Base-by-base conservation (phyloP, 805 yeast genomes). In the Lipomyces anomalus region DNA sequence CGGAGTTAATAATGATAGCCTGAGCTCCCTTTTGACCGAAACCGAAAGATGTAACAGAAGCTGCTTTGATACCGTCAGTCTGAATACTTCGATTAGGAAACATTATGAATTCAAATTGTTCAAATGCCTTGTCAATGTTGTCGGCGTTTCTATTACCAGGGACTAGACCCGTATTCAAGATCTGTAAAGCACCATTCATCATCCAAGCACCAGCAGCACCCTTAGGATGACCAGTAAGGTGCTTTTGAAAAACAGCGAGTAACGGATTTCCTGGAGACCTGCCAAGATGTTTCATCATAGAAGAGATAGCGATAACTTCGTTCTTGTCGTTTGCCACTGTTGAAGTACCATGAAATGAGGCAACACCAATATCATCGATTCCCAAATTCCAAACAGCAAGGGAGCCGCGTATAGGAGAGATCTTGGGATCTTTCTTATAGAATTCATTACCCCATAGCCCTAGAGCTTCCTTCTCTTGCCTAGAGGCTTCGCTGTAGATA, bases 131-230 rank as follows among this genome's bases (percentile, higher is more conserved):
- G 69, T 90, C 98, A 60, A 90, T 79, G 65, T 90, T 90, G 69
- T 90, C 98, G 54, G 97, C 97, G 63, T 92, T 92, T 71, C 96
- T 80, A 77, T 90, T 90, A 68, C 98, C 98, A 59, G 97, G 97
- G 59, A 90, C 95, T 61, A 89, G 63, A 70, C 97, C 97, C 61
- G 84, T 67, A 71, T 85, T 83, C 67, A 90, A 74, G 58, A 88
- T 81, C 74, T 90, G 98, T 57, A 90, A 72, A 48, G 86, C 95
- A 70, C 98, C 98, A 68, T 90, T 92, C 76, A 90, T 73, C 97
- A 92, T 92, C 97, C 97, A 90, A 47, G 98, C 97, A 77, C 96
- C 97, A 46, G 98, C 98, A 61, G 97, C 97, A 78, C 98, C 98
- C 84, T 90, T 90, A 61, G 97, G 97, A 75, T 90, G 98, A 71